Conservation (phyloP, 1,284 basidiomycete genomes). For the Cryptococcus sp. region DNA sequence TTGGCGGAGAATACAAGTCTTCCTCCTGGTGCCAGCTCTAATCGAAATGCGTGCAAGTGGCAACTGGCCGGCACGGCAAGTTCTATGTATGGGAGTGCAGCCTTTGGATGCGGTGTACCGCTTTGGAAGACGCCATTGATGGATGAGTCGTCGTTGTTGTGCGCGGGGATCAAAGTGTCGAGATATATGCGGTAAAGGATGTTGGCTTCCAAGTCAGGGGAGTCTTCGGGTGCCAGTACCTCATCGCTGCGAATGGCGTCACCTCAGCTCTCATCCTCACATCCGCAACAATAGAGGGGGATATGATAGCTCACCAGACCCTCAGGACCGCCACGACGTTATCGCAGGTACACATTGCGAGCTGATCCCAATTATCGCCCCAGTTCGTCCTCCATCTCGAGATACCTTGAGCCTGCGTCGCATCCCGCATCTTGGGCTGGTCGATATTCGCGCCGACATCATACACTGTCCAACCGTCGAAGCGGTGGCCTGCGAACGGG, state of each 20-base stretch:
- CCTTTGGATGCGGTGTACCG: slow-evolving; percentile 3
- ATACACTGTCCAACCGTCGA: slow-evolving; percentile 6
- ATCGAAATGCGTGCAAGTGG: background rate
- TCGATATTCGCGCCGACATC: background rate
- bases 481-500: background rate
- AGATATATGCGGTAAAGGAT: slow-evolving; percentile 4
- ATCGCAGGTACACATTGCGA: slow-evolving; percentile 4
- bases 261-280: too few relatives aligned
- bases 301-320: too few relatives aligned
- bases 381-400: slow-evolving; percentile 9
- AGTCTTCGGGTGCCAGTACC: too few relatives aligned
- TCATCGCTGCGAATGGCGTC: too few relatives aligned
- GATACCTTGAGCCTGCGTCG: slow-evolving; percentile 3
- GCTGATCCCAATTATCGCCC: background rate
- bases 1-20: too few relatives aligned
- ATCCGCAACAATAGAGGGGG: background rate
- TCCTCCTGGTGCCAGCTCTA: background rate
- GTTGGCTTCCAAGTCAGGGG: background rate
- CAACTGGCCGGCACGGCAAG: slow-evolving; percentile 6
- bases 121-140: background rate
- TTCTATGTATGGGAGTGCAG: slow-evolving; percentile 4
- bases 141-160: background rate
- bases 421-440: slow-evolving; percentile 1
- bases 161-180: slow-evolving; percentile 3
- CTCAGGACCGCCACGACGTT: slow-evolving; percentile 6